Evolutionary conservation across 768 basidiomycete species (phyloP).

Genomic region (Naematelia aurantialba): DNA sequence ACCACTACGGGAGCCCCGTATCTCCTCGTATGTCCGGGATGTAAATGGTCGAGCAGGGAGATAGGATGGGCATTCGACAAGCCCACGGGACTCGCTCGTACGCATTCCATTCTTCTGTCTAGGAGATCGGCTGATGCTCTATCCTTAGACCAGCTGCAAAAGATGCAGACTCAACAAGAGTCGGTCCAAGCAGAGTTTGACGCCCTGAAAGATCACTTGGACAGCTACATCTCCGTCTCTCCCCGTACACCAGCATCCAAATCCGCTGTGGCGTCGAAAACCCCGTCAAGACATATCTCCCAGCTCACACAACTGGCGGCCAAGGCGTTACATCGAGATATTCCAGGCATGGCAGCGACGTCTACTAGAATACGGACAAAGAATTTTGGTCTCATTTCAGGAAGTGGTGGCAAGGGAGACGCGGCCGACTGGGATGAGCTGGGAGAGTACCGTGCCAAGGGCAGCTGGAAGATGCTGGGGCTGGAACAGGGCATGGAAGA

Average conservation of each 20-base stretch:
- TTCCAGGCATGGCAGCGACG: conserved; percentile 43
- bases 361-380: conserved; percentile 10
- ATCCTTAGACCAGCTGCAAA: conserved; percentile 79
- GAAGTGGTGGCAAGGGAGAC: conserved; percentile 6
- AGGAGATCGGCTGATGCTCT: neutral
- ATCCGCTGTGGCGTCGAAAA: conserved; percentile 3
- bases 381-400: conserved; percentile 3
- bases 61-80: conserved; percentile 93
- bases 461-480: conserved; percentile 29
- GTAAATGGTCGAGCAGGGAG: conserved; percentile 90
- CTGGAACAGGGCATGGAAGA: conserved; percentile 57
- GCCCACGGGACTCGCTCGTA: conserved; percentile 89
- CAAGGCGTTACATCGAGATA: conserved; percentile 80
- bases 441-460: conserved; percentile 33
- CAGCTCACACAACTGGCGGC: conserved; percentile 71
- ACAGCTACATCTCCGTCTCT: conserved; percentile 71
- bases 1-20: conserved; percentile 67
- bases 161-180: conserved; percentile 79
- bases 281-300: conserved; percentile 37
- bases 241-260: conserved; percentile 15
- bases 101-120: conserved; percentile 30
- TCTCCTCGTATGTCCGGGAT: conserved; percentile 84
- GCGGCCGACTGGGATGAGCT: conserved; percentile 39
- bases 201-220: conserved; percentile 91
- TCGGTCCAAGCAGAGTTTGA: conserved; percentile 74